These are phyloP conservation scores for Aspergillus sp. DNA, from an alignment of 2,329 filamentous ascomycete genomes.

Conservation along the genomic window DNA sequence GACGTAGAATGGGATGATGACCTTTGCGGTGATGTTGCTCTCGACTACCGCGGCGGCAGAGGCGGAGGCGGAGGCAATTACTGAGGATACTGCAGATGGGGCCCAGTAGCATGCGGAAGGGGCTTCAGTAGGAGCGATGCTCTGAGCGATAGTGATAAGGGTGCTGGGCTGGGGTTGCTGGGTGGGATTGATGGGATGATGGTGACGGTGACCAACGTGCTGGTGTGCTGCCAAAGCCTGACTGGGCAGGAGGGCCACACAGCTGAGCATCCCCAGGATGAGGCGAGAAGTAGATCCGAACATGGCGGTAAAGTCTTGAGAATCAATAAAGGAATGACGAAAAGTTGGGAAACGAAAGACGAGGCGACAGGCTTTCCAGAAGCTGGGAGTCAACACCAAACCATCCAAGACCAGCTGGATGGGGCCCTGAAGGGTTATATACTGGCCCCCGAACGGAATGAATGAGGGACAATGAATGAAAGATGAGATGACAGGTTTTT, in stretches of 20 bases:
- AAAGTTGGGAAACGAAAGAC: neutral
- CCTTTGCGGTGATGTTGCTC: neutral
- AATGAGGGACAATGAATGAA: neutral
- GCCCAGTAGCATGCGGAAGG: neutral
- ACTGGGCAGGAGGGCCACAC: neutral
- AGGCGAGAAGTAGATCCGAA: conserved; percentile 1
- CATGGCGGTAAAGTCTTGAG: neutral
- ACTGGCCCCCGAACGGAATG: neutral
- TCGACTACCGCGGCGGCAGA: neutral
- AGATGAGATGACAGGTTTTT: neutral
- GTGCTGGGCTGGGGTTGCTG: neutral
- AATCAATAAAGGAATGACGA: neutral
- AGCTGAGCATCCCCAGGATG: conserved; percentile 3
- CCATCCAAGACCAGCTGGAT: neutral
- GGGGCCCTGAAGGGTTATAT: neutral
- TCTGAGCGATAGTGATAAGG: no score
- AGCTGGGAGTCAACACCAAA: neutral
- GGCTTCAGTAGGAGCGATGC: neutral
- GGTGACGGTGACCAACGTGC: neutral
- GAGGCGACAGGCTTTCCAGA: conserved; percentile 6
- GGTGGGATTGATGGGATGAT: neutral
- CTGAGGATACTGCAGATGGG: neutral
- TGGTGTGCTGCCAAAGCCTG: neutral
- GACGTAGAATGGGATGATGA: conserved; percentile 24
- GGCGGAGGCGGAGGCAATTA: neutral